Conservation (phyloP, 2,329 filamentous ascomycete genomes). For the Macrophomina phaseolina region DNA sequence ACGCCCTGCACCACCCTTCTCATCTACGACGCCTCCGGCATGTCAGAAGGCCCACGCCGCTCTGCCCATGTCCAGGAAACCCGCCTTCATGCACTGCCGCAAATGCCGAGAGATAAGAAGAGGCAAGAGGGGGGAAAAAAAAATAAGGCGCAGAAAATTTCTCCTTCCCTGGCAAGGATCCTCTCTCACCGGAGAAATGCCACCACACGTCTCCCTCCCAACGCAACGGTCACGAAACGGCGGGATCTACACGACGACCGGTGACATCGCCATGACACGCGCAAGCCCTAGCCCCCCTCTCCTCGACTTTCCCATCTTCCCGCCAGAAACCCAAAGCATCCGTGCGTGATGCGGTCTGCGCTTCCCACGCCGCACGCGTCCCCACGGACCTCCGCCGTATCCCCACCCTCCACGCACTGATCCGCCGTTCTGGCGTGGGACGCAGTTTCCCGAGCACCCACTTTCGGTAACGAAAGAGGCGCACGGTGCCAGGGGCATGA, state of each 20-base stretch:
- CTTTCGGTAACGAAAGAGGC: not conserved
- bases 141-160: too few relatives aligned
- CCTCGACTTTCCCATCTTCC: not conserved
- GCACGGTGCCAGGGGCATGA: conserved; percentile 10
- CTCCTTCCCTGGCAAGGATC: not conserved
- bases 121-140: too few relatives aligned
- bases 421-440: not conserved
- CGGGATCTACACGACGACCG: not conserved
- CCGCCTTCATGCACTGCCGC: too few relatives aligned
- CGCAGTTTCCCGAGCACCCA: not conserved
- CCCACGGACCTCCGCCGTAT: not conserved
- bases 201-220: too few relatives aligned
- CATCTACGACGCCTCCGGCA: not conserved
- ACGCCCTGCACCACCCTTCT: not conserved
- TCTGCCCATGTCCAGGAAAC: not conserved
- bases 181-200: not conserved
- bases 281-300: not conserved
- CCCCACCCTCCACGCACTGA: conserved; percentile 1
- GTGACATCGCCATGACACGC: conserved; percentile 2
- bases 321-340: not conserved
- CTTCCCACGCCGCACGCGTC: not conserved
- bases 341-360: not conserved
- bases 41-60: not conserved
- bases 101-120: too few relatives aligned
- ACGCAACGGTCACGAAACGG: not conserved